Evolutionary conservation across 108 stramenopile species (phyloP).

Genomic region (Fragilaria crotonensis): DNA sequence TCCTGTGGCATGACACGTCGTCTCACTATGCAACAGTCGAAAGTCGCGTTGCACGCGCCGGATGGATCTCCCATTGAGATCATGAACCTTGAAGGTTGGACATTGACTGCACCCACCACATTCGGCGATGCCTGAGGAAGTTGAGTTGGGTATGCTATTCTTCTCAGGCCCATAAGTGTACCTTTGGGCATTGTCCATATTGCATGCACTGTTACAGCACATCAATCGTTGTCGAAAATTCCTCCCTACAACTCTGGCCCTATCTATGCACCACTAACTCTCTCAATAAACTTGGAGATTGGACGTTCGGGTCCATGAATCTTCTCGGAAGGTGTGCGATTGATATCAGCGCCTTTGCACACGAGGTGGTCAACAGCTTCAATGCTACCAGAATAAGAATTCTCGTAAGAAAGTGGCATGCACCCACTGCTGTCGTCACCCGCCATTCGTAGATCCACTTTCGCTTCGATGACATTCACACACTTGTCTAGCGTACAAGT

Average conservation of each 20-base stretch:
- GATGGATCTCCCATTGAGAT: conserved; percentile 63
- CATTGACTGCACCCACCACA: conserved; percentile 49
- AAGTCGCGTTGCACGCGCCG: conserved; percentile 24
- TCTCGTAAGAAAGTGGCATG: conserved; percentile 79
- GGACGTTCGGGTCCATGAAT: conserved; percentile 50
- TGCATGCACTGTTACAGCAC: too few relatives aligned
- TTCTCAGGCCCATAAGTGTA: conserved; percentile 4
- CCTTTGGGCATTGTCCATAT: too few relatives aligned
- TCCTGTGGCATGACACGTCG: conserved; percentile 44
- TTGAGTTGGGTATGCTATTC: conserved; percentile 32
- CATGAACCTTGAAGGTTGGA: conserved; percentile 68
- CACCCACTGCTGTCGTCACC: conserved; percentile 81
- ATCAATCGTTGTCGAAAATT: too few relatives aligned
- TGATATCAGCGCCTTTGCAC: conserved; percentile 65
- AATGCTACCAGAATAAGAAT: conserved; percentile 58
- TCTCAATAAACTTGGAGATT: conserved; percentile 48
- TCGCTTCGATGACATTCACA: conserved; percentile 28
- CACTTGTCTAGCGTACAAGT: conserved; percentile 44
- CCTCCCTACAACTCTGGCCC: conserved; percentile 87
- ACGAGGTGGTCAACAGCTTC: conserved; percentile 65
- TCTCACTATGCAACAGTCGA: conserved; percentile 56
- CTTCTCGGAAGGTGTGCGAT: conserved; percentile 62
- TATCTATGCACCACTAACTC: conserved; percentile 57
- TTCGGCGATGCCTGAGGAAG: conserved; percentile 34
- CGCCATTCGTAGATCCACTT: conserved; percentile 50